Conservation (phyloP, 108 stramenopile species). For the Tribonema minus region DNA sequence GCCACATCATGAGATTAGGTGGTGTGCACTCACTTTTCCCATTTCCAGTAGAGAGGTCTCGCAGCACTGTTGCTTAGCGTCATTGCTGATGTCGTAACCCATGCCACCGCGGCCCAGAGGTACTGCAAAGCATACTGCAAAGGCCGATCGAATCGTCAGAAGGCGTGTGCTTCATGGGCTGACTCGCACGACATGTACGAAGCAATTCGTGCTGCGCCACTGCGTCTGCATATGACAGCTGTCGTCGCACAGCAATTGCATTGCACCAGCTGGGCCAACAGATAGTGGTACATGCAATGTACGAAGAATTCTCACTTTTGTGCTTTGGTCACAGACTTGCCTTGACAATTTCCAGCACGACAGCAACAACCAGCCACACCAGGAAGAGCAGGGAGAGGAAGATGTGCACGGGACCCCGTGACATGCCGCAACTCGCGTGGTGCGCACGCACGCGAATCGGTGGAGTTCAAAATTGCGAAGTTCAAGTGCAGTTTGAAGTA, state of each 20-base stretch:
- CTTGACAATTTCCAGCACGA: not conserved
- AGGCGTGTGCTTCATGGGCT: not conserved
- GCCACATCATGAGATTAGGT: too few relatives aligned
- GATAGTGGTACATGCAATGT: too few relatives aligned
- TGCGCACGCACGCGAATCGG: too few relatives aligned
- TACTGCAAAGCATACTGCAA: not conserved
- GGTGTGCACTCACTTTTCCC: constrained; percentile 4
- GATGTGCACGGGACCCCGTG: too few relatives aligned
- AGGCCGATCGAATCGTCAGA: too few relatives aligned
- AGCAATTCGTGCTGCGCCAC: not conserved
- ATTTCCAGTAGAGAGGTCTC: constrained; percentile 31
- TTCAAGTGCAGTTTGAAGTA: too few relatives aligned
- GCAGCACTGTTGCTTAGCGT: constrained; percentile 3
- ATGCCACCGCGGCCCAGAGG: not conserved
- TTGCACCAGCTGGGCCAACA: too few relatives aligned
- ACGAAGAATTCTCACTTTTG: not conserved
- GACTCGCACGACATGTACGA: not conserved
- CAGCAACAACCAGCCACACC: constrained; percentile 30
- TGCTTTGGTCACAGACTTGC: not conserved
- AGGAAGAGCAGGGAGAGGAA: constrained; percentile 1
- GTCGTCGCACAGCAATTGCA: too few relatives aligned
- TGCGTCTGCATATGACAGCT: not conserved
- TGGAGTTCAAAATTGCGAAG: too few relatives aligned
- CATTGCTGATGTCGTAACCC: constrained; percentile 1
- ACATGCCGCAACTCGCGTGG: too few relatives aligned